Evolutionary conservation across 257 asterid genomes (phyloP).

Genomic region (Scutellaria baicalensis): DNA sequence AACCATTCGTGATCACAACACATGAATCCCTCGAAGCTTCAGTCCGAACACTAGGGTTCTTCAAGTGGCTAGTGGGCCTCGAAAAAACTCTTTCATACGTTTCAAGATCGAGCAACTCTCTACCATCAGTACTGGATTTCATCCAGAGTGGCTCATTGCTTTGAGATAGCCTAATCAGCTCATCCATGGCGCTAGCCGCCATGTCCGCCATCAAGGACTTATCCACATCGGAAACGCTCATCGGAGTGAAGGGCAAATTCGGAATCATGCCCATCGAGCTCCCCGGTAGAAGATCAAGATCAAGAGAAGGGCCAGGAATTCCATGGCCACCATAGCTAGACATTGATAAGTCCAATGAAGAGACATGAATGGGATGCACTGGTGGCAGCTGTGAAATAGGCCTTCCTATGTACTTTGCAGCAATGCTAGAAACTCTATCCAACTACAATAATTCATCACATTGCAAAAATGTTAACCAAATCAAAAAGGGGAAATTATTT

Average conservation of each 20-base stretch:
- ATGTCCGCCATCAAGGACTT: constrained; percentile 79
- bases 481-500: no score
- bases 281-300: constrained; percentile 81
- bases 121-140: constrained; percentile 44
- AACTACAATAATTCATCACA: constrained; percentile 35
- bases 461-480: not conserved
- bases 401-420: constrained; percentile 94
- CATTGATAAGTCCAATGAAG: constrained; percentile 83
- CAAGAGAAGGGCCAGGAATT: constrained; percentile 67
- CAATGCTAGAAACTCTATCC: constrained; percentile 82
- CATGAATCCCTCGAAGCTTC: constrained; percentile 83
- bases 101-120: constrained; percentile 62
- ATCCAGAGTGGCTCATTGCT: constrained; percentile 78
- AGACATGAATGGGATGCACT: constrained; percentile 75
- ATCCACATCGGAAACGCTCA: constrained; percentile 66
- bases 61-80: constrained; percentile 52
- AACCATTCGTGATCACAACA: constrained; percentile 69
- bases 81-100: constrained; percentile 62
- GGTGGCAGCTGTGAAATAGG: constrained; percentile 93
- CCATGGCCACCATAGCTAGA: constrained; percentile 58
- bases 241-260: constrained; percentile 25
- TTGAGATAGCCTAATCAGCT: constrained; percentile 64
- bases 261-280: constrained; percentile 33
- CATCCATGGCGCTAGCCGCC: constrained; percentile 80
- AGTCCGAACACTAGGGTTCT: constrained; percentile 41